phyloP scores from a whole-genome alignment of 2,329 filamentous ascomycete species.

The Fusarium phyllophilum region DNA sequence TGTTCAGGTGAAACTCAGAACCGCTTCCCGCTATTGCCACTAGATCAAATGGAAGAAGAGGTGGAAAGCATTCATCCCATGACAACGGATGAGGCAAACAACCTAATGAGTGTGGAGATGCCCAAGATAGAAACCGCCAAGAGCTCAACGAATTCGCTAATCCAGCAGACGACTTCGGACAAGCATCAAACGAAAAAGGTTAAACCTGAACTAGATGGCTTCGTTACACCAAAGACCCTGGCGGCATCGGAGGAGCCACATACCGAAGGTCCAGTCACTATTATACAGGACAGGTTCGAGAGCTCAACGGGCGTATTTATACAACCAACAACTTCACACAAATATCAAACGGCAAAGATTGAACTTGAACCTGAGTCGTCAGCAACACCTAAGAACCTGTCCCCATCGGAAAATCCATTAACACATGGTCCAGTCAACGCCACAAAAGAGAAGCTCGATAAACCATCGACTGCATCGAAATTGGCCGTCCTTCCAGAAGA shows the following conservation, averaged over 20 bases:
- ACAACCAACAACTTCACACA: background rate
- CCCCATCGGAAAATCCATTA: background rate
- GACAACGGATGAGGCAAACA: background rate
- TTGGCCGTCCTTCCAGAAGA: background rate
- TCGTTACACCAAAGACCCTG: background rate
- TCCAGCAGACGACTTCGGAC: background rate
- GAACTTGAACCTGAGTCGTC: background rate
- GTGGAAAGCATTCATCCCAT: background rate
- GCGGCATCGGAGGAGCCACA: background rate
- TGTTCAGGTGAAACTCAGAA: background rate
- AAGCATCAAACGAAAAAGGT: background rate
- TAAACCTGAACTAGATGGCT: background rate
- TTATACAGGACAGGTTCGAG: background rate
- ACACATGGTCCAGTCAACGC: background rate
- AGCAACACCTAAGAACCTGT: background rate
- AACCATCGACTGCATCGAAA: background rate
- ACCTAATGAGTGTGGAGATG: background rate
- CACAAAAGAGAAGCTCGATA: background rate
- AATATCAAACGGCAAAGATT: background rate
- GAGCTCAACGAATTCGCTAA: background rate
- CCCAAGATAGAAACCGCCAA: background rate
- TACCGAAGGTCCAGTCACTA: background rate
- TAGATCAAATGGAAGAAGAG: background rate
- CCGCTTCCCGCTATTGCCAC: background rate
- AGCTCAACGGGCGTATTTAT: fast-evolving